Evolutionary conservation across 139 green algal genomes (phyloP).

Genomic region (Chlamydomonas sp.): DNA sequence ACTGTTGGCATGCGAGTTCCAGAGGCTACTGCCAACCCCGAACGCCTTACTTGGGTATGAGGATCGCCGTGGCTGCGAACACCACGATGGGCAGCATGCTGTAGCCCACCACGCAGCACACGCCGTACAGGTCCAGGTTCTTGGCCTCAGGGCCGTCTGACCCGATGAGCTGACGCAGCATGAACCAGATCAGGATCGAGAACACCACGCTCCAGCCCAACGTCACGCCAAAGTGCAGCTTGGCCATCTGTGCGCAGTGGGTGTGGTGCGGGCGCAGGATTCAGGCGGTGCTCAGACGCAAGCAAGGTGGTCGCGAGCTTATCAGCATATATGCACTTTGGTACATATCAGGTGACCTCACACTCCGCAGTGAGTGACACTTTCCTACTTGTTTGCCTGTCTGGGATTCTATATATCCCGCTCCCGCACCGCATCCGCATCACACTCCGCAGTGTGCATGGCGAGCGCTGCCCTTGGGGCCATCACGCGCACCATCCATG

Average conservation of each 20-base stretch:
- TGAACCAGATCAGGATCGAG: conserved; percentile 79
- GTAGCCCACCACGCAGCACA: conserved; percentile 92
- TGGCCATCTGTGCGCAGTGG: conserved; percentile 73
- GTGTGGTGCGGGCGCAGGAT: neutral
- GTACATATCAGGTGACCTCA: too few relatives aligned
- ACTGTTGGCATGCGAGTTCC: neutral
- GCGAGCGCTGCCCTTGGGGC: too few relatives aligned
- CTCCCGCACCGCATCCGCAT: too few relatives aligned
- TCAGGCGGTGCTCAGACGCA: too few relatives aligned
- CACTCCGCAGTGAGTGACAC: too few relatives aligned
- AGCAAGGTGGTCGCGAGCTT: too few relatives aligned
- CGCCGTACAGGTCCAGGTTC: conserved; percentile 86
- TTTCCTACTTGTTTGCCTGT: too few relatives aligned
- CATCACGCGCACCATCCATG: neutral
- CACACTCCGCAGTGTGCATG: too few relatives aligned
- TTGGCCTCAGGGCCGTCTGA: conserved; percentile 46
- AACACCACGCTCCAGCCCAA: conserved; percentile 92
- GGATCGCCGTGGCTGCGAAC: too few relatives aligned
- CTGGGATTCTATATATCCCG: too few relatives aligned
- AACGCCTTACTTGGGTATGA: conserved; percentile 48
- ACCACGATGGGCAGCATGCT: conserved; percentile 81
- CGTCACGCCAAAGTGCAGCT: conserved; percentile 96
- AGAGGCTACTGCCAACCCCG: neutral
- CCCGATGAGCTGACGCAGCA: conserved; percentile 66
- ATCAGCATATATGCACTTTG: too few relatives aligned